Percentiles rank a stretch among this genome's conserved stretches.
Evolutionary conservation across 306 rosid genomes (phyloP).

Genomic region (Cicer chorassanicum): DNA sequence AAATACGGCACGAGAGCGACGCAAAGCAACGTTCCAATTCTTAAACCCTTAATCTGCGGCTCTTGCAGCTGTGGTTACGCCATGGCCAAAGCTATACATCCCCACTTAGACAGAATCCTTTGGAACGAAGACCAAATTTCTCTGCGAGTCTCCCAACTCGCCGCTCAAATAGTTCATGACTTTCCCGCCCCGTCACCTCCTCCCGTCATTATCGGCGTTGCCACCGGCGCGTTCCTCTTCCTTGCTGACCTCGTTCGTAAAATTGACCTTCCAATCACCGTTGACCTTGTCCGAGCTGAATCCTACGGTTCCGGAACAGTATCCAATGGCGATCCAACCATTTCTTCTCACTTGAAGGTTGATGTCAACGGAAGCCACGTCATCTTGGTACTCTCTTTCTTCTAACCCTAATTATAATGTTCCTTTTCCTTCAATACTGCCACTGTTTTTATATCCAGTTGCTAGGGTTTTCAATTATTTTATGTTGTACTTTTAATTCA

Average conservation of each 20-base stretch:
- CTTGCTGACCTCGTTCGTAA: constrained; percentile 81
- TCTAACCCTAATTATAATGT: background rate
- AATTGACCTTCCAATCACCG: constrained; percentile 61
- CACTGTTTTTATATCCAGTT: too few species aligned
- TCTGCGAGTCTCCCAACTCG: constrained; percentile 68
- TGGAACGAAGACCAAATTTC: constrained; percentile 76
- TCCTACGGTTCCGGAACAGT: constrained; percentile 77
- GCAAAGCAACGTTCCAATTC: background rate
- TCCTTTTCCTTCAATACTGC: background rate
- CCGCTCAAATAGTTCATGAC: constrained; percentile 61
- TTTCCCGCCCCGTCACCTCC: constrained; percentile 44
- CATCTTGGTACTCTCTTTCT: constrained; percentile 54
- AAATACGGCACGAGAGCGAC: background rate
- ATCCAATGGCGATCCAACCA: constrained; percentile 64
- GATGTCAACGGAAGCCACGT: constrained; percentile 71
- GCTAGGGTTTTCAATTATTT: too few species aligned
- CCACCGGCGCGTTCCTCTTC: constrained; percentile 86
- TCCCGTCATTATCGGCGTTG: constrained; percentile 76
- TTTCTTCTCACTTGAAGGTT: constrained; percentile 70
- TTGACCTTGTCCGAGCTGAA: constrained; percentile 72
- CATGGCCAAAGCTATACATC: constrained; percentile 40
- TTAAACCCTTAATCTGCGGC: background rate
- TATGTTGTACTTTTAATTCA: background rate
- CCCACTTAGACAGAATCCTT: constrained; percentile 65
- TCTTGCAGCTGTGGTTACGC: background rate